These are phyloP conservation scores for Candida multigemmis DNA, from an alignment of 805 yeast species.

Conservation along the genomic window DNA sequence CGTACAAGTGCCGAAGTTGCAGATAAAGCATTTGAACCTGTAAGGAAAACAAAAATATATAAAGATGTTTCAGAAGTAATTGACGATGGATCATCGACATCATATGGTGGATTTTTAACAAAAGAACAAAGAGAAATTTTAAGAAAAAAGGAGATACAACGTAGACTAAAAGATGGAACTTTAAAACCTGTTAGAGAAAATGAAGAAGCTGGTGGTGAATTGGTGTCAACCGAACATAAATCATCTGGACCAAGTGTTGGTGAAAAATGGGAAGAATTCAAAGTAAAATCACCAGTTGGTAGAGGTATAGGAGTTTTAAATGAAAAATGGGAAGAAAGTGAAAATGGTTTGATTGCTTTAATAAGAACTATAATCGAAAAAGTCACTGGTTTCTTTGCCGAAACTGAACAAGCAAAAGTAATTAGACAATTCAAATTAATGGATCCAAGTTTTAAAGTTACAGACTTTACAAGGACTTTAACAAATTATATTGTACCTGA, in stretches of 20 bases:
- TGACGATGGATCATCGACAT: constrained; percentile 81
- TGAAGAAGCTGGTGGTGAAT: constrained; percentile 73
- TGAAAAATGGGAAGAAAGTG: constrained; percentile 84
- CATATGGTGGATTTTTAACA: constrained; percentile 87
- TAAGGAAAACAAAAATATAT: constrained; percentile 81
- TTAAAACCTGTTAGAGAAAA: constrained; percentile 65
- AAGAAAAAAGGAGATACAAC: constrained; percentile 43
- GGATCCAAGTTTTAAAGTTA: constrained; percentile 82
- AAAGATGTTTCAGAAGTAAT: constrained; percentile 82
- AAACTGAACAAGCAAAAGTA: constrained; percentile 95
- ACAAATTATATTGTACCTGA: constrained; percentile 94
- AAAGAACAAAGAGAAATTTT: constrained; percentile 73
- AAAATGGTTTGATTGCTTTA: constrained; percentile 78
- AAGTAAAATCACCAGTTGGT: constrained; percentile 63
- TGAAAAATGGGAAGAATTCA: constrained; percentile 58
- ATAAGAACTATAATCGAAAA: constrained; percentile 75
- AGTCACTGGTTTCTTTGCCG: constrained; percentile 84
- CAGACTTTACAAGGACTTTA: constrained; percentile 69
- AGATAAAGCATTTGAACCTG: constrained; percentile 89
- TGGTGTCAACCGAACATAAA: constrained; percentile 76
- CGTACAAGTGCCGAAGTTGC: constrained; percentile 72
- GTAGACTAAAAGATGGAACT: constrained; percentile 50
- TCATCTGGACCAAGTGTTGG: constrained; percentile 61
- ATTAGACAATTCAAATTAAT: constrained; percentile 73
- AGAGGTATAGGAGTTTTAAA: constrained; percentile 51